Percentiles rank a stretch among this genome's conserved stretches.
Conservation (phyloP, 1,284 basidiomycete genomes). For the Ustilago loliicola region DNA sequence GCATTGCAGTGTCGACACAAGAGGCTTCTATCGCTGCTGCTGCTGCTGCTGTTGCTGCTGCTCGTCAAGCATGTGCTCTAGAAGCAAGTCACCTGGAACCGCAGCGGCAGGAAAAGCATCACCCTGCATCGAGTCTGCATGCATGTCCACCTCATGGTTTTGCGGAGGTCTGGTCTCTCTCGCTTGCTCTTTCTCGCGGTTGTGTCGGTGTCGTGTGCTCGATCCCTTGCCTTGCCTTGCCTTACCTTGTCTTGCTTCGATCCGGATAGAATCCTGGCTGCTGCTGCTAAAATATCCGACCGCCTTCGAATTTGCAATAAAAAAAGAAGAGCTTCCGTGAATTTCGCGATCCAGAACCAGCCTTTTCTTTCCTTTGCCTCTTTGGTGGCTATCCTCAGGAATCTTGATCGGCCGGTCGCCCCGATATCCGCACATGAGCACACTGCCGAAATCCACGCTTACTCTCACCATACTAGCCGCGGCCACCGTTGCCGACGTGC, state of each 20-base stretch:
- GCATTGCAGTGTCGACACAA: too few relatives aligned
- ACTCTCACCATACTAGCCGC: neutral
- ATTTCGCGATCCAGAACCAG: neutral
- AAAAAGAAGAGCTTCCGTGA: too few relatives aligned
- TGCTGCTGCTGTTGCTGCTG: too few relatives aligned
- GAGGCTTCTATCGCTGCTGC: too few relatives aligned
- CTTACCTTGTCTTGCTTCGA: constrained; percentile 4
- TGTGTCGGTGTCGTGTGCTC: neutral
- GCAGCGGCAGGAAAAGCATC: constrained; percentile 11
- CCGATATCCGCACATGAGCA: neutral
- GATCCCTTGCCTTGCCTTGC: constrained; percentile 10
- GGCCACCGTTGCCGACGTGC: constrained; percentile 1
- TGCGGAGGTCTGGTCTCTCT: constrained; percentile 5
- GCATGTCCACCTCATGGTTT: neutral
- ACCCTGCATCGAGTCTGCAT: constrained; percentile 1
- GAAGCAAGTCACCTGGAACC: constrained; percentile 8
- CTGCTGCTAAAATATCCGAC: neutral
- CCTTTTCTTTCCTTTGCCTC: neutral
- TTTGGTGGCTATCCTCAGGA: neutral
- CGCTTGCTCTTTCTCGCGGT: constrained; percentile 16
- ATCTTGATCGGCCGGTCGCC: neutral
- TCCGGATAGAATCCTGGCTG: neutral
- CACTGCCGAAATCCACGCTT: neutral
- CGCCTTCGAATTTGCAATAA: neutral
- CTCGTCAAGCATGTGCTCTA: neutral